Percentiles rank a stretch among this genome's conserved stretches.
Evolutionary conservation across 768 basidiomycete species (phyloP).

Genomic region (Astraeus odoratus): DNA sequence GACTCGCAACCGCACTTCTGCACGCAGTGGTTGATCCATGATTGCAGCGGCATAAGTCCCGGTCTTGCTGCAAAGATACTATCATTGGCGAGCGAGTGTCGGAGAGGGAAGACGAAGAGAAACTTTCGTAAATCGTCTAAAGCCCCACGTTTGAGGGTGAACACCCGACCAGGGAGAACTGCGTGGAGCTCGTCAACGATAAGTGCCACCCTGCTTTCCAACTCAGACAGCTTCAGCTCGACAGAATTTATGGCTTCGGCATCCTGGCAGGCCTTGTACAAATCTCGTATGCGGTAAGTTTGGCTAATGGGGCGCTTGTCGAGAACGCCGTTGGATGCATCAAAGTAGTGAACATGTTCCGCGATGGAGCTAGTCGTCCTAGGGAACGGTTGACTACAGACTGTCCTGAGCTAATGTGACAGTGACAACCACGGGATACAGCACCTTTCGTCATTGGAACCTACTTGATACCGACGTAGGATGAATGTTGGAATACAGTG

Average conservation of each 20-base stretch:
- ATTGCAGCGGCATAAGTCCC: slow-evolving; percentile 10
- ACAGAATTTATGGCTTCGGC: slow-evolving; percentile 18
- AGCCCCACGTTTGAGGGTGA: slow-evolving; percentile 21
- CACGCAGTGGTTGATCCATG: slow-evolving; percentile 21
- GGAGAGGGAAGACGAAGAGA: slow-evolving; percentile 31
- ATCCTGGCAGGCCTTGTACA: slow-evolving; percentile 21
- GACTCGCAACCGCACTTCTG: slow-evolving; percentile 14
- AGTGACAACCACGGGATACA: not conserved
- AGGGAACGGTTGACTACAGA: slow-evolving; percentile 2
- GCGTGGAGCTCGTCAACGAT: slow-evolving; percentile 15
- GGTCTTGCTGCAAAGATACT: slow-evolving; percentile 24
- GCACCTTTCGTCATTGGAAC: too few relatives aligned
- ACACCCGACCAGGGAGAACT: not conserved
- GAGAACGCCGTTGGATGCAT: slow-evolving; percentile 4
- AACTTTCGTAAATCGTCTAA: slow-evolving; percentile 30
- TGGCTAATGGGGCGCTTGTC: slow-evolving; percentile 6
- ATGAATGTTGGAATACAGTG: slow-evolving; percentile 10
- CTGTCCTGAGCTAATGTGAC: not conserved
- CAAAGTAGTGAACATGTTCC: slow-evolving; percentile 6
- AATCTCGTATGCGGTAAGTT: slow-evolving; percentile 12
- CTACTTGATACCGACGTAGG: slow-evolving; percentile 5
- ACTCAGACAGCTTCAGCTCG: slow-evolving; percentile 21
- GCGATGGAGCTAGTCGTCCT: slow-evolving; percentile 4
- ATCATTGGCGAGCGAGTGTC: slow-evolving; percentile 14
- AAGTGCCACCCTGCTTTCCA: slow-evolving; percentile 22